Base-by-base conservation (phyloP, 768 basidiomycete genomes). In the Lanmaoa rubissima region DNA sequence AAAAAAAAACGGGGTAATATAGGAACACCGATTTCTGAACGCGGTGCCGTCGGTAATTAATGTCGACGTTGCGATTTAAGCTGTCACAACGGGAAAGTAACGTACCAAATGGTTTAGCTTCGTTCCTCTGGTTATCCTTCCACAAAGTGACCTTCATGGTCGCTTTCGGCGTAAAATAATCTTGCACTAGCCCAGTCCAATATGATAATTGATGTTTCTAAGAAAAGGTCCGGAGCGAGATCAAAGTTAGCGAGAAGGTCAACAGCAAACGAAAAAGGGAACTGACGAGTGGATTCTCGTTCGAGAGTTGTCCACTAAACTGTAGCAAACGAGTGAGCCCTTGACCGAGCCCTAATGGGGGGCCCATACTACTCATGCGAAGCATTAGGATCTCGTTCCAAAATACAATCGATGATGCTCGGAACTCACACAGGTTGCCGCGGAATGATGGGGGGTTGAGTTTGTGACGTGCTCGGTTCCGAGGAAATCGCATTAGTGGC, bases 101-200 rank as follows among this genome's bases (percentile, higher is more conserved):
- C 87, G 47, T 53, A 92, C 91, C 90, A 63, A 94, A 92, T 10
- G 87, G 87, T 65, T 91, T 93, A 34, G 90, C 90, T 66, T 92
- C 92, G 26, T 78, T 81, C 62, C 78, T 80, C 66, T 85, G 82
- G 63, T 88, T 91, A 69, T 92, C 90, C 67, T 90, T 90, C 91
- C 91, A 92, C n/a, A 93, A 73, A 3, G 89, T 92, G 62, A 93
- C 79, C 68, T 85, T 89, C 83, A 92, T 83, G 45, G 82, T 71
- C 21, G 89, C 87, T 56, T 82, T 82, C 3, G 83, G 79, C 10
- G 83, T 82, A 65, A 92, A 93, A 61, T 85, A 92, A 31, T 86
- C 83, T 48, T 78, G 77, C 57, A 91, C 80, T 38, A 90, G 64
- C 4, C 75, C 74, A 12, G 76, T 75, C 92, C 91, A 93, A 75